These are phyloP conservation scores for Malus hybrid DNA, from an alignment of 331 rosid genomes.

Conservation along the genomic window DNA sequence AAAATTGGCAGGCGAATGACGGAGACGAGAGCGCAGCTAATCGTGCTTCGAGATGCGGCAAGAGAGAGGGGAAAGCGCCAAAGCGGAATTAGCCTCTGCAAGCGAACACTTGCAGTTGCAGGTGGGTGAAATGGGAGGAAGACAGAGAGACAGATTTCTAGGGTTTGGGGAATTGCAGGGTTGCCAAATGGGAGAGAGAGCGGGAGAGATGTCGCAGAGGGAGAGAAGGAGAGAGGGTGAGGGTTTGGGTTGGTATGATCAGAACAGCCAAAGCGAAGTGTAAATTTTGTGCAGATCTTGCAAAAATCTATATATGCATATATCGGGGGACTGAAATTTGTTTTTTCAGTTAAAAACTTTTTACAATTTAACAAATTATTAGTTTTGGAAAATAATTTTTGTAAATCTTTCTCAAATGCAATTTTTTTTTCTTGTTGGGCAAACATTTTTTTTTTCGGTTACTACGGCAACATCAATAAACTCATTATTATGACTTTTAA, in stretches of 20 bases:
- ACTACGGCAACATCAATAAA: too few relatives aligned
- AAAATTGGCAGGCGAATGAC: constrained; percentile 23
- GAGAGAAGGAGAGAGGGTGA: constrained; percentile 1
- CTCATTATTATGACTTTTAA: too few relatives aligned
- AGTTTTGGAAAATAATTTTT: not conserved
- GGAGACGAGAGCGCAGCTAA: not conserved
- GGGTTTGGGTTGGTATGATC: constrained; percentile 41
- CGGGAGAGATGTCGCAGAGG: constrained; percentile 26
- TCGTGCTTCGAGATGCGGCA: not conserved
- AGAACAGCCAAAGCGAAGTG: constrained; percentile 27
- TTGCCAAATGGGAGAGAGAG: constrained; percentile 1
- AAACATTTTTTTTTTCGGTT: too few relatives aligned
- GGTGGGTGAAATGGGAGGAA: constrained; percentile 4
- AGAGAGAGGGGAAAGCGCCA: not conserved
- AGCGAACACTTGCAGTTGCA: constrained; percentile 11
- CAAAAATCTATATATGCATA: not conserved
- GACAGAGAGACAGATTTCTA: not conserved
- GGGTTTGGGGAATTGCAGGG: not conserved
- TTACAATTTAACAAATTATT: not conserved
- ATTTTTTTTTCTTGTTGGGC: not conserved
- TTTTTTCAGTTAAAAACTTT: not conserved
- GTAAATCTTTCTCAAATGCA: not conserved
- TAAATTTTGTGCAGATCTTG: not conserved
- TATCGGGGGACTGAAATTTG: not conserved
- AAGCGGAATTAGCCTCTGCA: not conserved